Conservation (phyloP, 2,329 filamentous ascomycete genomes). For the Hymenoscyphus fructigenus region DNA sequence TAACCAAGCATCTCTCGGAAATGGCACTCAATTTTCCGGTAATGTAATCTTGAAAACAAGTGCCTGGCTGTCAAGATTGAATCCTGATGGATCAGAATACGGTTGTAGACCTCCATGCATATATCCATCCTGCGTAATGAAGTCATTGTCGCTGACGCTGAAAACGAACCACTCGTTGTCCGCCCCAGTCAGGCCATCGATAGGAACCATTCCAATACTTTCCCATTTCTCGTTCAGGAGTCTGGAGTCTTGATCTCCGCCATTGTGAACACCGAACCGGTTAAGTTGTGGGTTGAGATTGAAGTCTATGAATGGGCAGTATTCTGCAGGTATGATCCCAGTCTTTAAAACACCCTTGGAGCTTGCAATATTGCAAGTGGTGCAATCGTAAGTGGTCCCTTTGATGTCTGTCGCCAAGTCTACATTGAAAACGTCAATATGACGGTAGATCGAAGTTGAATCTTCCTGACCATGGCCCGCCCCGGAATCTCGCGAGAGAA, state of each 20-base stretch:
- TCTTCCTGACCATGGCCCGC: slow-evolving; percentile 56
- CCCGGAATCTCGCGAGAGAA: slow-evolving; percentile 62
- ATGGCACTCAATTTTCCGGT: slow-evolving; percentile 28
- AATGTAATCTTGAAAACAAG: slow-evolving; percentile 50
- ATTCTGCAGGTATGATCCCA: slow-evolving; percentile 56
- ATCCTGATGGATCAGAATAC: slow-evolving; percentile 56
- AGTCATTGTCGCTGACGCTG: slow-evolving; percentile 70
- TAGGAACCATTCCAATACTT: slow-evolving; percentile 61
- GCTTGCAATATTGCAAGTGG: slow-evolving; percentile 37
- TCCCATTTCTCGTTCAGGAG: slow-evolving; percentile 80
- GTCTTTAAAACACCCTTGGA: slow-evolving; percentile 52
- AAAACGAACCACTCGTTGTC: slow-evolving; percentile 67
- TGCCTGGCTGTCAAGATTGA: slow-evolving; percentile 56
- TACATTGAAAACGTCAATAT: slow-evolving; percentile 69
- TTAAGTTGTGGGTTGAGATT: slow-evolving; percentile 65
- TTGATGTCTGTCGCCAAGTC: slow-evolving; percentile 60
- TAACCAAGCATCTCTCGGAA: slow-evolving; percentile 12
- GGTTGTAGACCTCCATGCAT: slow-evolving; percentile 53
- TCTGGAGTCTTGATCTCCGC: slow-evolving; percentile 55
- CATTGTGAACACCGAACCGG: slow-evolving; percentile 68
- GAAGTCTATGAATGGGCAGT: slow-evolving; percentile 67
- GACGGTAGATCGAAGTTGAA: slow-evolving; percentile 60
- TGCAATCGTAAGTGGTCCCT: slow-evolving; percentile 42
- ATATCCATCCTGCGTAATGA: slow-evolving; percentile 66
- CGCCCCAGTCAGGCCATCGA: slow-evolving; percentile 45